phyloP scores from a whole-genome alignment of 2,329 filamentous ascomycete species.

The Sporothrix pseudoabietina region DNA sequence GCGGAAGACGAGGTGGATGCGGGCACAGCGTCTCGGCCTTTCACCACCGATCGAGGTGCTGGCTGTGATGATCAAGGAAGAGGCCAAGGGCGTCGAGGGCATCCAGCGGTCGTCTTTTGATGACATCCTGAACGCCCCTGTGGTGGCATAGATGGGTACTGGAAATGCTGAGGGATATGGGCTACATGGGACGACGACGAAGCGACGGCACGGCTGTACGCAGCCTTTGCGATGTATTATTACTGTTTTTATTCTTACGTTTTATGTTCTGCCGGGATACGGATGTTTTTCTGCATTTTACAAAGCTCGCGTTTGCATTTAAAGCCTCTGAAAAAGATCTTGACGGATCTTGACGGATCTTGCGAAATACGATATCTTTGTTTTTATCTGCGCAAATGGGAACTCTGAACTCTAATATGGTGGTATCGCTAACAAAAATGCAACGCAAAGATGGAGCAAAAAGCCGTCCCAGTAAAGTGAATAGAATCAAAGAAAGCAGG shows the following conservation, averaged over 20 bases:
- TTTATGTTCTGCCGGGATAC: background rate
- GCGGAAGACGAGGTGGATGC: slow-evolving; percentile 81
- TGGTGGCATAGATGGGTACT: slow-evolving; percentile 6
- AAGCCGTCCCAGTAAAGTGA: background rate
- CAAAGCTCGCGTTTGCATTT: background rate
- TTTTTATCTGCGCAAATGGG: background rate
- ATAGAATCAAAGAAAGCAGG: background rate
- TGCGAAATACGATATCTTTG: slow-evolving; percentile 11
- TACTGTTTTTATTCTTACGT: background rate
- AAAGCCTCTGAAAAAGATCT: background rate
- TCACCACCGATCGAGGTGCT: slow-evolving; percentile 88
- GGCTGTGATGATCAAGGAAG: slow-evolving; percentile 76
- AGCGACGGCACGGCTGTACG: slow-evolving; percentile 6
- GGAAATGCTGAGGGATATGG: background rate
- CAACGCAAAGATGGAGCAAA: background rate
- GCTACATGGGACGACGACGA: background rate
- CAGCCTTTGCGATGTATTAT: slow-evolving; percentile 11
- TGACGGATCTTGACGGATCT: background rate
- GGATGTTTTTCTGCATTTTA: background rate
- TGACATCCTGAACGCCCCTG: slow-evolving; percentile 58
- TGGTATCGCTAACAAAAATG: slow-evolving; percentile 25
- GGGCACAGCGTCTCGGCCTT: slow-evolving; percentile 80
- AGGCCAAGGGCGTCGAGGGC: slow-evolving; percentile 55
- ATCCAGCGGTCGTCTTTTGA: slow-evolving; percentile 75
- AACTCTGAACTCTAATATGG: background rate